Evolutionary conservation across 495 filamentous ascomycete species (phyloP).

Genomic region (Aspergillus indologenus): DNA sequence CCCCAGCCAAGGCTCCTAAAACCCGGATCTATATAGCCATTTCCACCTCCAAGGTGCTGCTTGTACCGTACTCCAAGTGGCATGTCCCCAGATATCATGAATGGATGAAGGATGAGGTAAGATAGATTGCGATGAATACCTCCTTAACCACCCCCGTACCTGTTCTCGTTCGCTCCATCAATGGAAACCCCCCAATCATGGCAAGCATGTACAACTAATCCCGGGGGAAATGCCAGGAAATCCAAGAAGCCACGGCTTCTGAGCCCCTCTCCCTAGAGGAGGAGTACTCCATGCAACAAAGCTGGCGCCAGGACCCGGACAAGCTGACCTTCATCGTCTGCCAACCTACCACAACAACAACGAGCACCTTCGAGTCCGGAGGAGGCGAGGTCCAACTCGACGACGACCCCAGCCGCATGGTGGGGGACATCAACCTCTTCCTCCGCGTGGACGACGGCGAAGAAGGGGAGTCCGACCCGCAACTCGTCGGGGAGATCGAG

Average conservation of each 20-base stretch:
- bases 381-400: conserved; percentile 21
- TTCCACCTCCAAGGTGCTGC: conserved; percentile 58
- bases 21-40: conserved; percentile 50
- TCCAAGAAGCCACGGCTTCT: conserved; percentile 80
- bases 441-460: conserved; percentile 51
- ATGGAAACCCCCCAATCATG: too few relatives aligned
- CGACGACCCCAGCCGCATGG: conserved; percentile 60
- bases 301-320: conserved; percentile 71
- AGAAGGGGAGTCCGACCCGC: conserved; percentile 28
- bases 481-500: conserved; percentile 71
- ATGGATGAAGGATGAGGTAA: conserved; percentile 88
- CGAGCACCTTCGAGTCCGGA: background rate
- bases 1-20: background rate
- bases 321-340: conserved; percentile 50
- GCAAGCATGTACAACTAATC: conserved; percentile 3
- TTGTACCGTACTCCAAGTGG: conserved; percentile 79
- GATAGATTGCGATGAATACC: too few relatives aligned
- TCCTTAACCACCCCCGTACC: too few relatives aligned
- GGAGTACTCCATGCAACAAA: conserved; percentile 81
- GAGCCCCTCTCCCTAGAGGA: conserved; percentile 72
- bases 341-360: conserved; percentile 13
- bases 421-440: conserved; percentile 88
- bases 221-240: conserved; percentile 64
- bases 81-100: conserved; percentile 80
- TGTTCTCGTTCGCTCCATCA: too few relatives aligned